Evolutionary conservation across 2,329 filamentous ascomycete species (phyloP).

Genomic region (Orbilia ellipsospora): DNA sequence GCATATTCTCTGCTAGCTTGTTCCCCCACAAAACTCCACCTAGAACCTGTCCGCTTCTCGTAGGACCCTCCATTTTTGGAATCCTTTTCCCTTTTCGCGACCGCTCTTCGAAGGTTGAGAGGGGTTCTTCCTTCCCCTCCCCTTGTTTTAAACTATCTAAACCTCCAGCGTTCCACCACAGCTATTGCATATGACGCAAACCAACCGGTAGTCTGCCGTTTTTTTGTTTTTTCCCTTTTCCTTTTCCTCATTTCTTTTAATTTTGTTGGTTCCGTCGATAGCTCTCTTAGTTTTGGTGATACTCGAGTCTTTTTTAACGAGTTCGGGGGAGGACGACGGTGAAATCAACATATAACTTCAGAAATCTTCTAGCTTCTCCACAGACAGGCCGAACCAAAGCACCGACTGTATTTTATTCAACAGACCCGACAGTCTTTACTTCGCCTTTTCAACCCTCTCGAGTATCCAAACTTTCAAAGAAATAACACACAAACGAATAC

Average conservation of each 20-base stretch:
- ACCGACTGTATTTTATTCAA: background rate
- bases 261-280: slow-evolving; percentile 16
- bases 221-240: slow-evolving; percentile 25
- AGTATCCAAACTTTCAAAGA: background rate
- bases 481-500: background rate
- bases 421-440: background rate
- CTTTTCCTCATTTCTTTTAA: slow-evolving; percentile 14
- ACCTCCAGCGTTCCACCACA: slow-evolving; percentile 5
- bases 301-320: slow-evolving; percentile 28
- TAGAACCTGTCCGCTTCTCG: slow-evolving; percentile 34
- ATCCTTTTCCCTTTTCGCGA: slow-evolving; percentile 31
- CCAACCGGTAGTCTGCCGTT: slow-evolving; percentile 37
- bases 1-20: slow-evolving; percentile 31
- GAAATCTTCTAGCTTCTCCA: slow-evolving; percentile 20
- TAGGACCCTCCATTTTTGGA: slow-evolving; percentile 8
- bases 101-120: background rate
- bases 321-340: slow-evolving; percentile 39
- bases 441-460: slow-evolving; percentile 17
- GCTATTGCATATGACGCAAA: slow-evolving; percentile 52
- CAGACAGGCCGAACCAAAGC: slow-evolving; percentile 3
- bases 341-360: slow-evolving; percentile 22
- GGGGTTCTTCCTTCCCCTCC: slow-evolving; percentile 2
- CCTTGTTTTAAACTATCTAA: slow-evolving; percentile 6
- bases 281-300: background rate
- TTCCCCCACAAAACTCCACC: slow-evolving; percentile 35